Percentiles rank a stretch among this genome's conserved stretches.
phyloP scores from a whole-genome alignment of 768 basidiomycete genomes.

The Phaffia australis region DNA sequence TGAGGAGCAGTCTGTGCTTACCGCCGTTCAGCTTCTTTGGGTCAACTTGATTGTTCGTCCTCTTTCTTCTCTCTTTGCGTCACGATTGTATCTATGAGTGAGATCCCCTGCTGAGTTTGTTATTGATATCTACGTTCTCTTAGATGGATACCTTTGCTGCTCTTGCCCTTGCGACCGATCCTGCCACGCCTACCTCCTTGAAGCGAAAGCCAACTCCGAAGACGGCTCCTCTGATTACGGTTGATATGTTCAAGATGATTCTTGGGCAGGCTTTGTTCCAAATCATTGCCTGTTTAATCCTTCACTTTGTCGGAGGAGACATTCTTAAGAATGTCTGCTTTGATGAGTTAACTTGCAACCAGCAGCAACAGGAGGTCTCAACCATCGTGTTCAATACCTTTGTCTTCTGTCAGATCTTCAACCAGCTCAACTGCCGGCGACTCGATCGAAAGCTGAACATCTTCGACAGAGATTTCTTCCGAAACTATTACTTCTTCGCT shows the following conservation, averaged over 20 bases:
- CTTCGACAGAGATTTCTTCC: conserved; percentile 59
- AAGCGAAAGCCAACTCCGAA: conserved; percentile 85
- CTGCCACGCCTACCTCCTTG: conserved; percentile 61
- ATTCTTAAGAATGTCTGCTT: conserved; percentile 54
- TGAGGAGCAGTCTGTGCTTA: conserved; percentile 70
- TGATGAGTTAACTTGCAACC: conserved; percentile 31
- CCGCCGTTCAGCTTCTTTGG: conserved; percentile 94
- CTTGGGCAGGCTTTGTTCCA: conserved; percentile 80
- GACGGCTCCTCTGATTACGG: conserved; percentile 74
- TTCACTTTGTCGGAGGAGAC: conserved; percentile 68
- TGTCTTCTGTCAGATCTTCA: conserved; percentile 85
- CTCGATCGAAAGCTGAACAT: conserved; percentile 79
- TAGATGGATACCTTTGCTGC: conserved; percentile 67
- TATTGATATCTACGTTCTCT: background rate
- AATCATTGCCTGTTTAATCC: conserved; percentile 65
- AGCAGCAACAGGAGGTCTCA: conserved; percentile 46
- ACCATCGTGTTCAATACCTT: conserved; percentile 97
- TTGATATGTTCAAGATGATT: conserved; percentile 96
- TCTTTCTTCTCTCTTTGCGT: background rate
- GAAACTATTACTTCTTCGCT: conserved; percentile 70
- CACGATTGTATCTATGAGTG: background rate
- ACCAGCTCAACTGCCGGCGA: conserved; percentile 58
- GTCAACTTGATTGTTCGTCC: conserved; percentile 51
- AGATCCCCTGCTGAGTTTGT: background rate
- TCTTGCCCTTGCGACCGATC: conserved; percentile 92